Base-by-base conservation (phyloP, 2,329 filamentous ascomycete genomes). In the Penicillium frequentans region DNA sequence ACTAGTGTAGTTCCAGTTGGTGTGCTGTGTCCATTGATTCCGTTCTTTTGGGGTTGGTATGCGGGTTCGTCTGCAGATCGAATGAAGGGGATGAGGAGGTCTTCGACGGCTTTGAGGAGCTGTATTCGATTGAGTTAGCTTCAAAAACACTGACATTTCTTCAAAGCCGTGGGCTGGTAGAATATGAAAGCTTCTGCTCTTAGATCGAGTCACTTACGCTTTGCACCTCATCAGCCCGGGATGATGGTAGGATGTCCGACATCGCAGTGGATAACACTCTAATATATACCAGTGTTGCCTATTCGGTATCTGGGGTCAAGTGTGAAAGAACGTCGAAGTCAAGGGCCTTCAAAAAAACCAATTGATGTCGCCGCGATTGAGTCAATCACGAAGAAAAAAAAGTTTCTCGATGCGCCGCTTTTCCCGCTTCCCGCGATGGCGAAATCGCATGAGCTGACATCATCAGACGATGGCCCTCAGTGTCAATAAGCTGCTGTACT, bases 1-100 rank as follows among this genome's bases (percentile, higher is more conserved):
- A 91, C 84, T 6, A 93, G 77, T n/a, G 84, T 81, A 48, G 86
- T 87, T 49, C 77, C 75, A 8, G 81, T 76, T 51, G 75, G 79
- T 64, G 82, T 86, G 21, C 86, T 83, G 66, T 83, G 78, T 55
- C 87, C 81, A 73, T 71, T 69, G 46, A 58, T 55, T 26, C 64
- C 66, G 51, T 66, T 65, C 43, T 61, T 54, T 54, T 60, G 47
- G 16, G 16, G 3, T 19, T 39, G n/a, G 11, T 5, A 31, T 31
- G 29, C 35, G 8, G 35, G 35, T 19, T 19, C 2, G 16, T 51
- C 78, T 55, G 78, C 77, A 23, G 73, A 68, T 49, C 69, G 69
- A 52, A 81, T 75, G 62, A 79, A 81, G 3, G 75, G 73, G 33
- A 80, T 73, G 11, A 81, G 66, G 45, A 77, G 76, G 31, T 74